Conservation (phyloP, 2,329 filamentous ascomycete species). For the Diaporthe helianthi region DNA sequence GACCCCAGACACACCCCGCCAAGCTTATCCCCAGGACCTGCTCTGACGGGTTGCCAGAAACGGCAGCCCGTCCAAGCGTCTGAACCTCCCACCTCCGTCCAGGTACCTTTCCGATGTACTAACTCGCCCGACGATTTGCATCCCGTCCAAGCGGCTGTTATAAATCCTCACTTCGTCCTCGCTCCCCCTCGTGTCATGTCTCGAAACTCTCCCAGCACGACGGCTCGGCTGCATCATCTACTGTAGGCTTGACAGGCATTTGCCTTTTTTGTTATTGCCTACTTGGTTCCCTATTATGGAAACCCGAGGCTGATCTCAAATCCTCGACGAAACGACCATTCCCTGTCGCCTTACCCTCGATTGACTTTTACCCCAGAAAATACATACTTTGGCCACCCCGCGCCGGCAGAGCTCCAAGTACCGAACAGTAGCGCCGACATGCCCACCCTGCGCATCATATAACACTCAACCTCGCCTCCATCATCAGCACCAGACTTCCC, state of each 20-base stretch:
- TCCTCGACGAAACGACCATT: neutral
- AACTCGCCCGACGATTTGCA: slow-evolving; percentile 21
- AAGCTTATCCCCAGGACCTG: neutral
- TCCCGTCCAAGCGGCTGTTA: slow-evolving; percentile 19
- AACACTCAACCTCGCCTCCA: neutral
- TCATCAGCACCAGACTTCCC: neutral
- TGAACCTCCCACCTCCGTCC: neutral
- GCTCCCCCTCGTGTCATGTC: neutral
- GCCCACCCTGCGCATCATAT: slow-evolving; percentile 14
- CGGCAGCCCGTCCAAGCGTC: neutral
- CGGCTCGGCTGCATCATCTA: slow-evolving; percentile 17
- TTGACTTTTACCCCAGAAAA: neutral
- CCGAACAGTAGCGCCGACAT: neutral
- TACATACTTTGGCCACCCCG: neutral
- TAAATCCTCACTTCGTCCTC: slow-evolving; percentile 20
- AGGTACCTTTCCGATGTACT: neutral
- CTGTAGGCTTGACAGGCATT: neutral
- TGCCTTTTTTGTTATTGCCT: neutral
- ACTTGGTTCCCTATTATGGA: slow-evolving; percentile 12
- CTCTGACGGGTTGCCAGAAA: neutral
- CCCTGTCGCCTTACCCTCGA: slow-evolving; percentile 1
- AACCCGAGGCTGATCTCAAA: slow-evolving; percentile 13
- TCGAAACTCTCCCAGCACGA: neutral
- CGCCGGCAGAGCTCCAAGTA: neutral
- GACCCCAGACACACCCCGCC: neutral